A percentile compares a stretch with the other conserved stretches of the same genome.
Conservation (phyloP, 1,284 basidiomycete species). For the Tremellales sp. region DNA sequence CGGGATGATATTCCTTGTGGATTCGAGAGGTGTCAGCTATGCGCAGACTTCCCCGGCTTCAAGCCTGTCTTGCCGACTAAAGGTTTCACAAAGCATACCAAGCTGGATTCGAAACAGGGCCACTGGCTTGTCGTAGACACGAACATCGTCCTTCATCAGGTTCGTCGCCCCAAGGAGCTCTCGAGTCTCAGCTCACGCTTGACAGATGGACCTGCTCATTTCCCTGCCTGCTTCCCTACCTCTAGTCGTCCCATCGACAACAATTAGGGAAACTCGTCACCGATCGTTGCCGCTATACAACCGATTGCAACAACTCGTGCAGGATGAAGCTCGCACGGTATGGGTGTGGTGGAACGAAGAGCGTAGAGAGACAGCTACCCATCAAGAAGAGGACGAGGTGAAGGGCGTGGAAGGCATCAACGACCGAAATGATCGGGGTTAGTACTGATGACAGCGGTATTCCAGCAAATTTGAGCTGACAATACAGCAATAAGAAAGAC, state of each 20-base stretch:
- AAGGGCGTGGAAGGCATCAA: constrained; percentile 57
- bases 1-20: constrained; percentile 93
- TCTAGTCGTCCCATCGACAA: constrained; percentile 88
- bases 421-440: constrained; percentile 87
- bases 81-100: constrained; percentile 55
- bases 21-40: constrained; percentile 65
- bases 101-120: constrained; percentile 43
- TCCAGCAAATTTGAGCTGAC: not conserved
- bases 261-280: constrained; percentile 93
- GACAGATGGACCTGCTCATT: constrained; percentile 91
- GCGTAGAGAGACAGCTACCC: constrained; percentile 55
- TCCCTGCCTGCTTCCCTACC: constrained; percentile 67
- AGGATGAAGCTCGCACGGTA: constrained; percentile 66
- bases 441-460: constrained; percentile 21
- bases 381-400: constrained; percentile 20
- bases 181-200: not conserved
- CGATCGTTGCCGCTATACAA: constrained; percentile 90
- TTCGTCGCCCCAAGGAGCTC: constrained; percentile 43
- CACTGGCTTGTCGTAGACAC: constrained; percentile 93
- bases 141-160: constrained; percentile 90
- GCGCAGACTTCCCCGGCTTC: constrained; percentile 50
- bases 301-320: constrained; percentile 74
- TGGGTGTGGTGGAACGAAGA: constrained; percentile 94
- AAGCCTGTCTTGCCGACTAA: constrained; percentile 52
- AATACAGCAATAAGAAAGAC: constrained; percentile 77